Base-by-base conservation (phyloP, 2,329 filamentous ascomycete genomes). In the Stemphylium lycopersici region DNA sequence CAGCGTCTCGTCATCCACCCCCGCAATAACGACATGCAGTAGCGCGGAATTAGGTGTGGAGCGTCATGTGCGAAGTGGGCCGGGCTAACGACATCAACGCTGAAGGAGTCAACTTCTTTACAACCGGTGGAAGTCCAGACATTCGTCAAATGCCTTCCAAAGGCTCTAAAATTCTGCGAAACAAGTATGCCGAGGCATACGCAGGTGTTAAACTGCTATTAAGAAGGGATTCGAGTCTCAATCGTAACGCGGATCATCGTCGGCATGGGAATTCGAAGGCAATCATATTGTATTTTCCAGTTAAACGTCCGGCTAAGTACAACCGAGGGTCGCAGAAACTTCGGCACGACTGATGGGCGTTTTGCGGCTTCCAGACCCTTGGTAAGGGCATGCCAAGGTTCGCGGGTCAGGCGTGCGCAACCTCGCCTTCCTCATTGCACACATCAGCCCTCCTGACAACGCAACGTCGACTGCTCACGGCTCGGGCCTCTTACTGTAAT, bases 1-100 rank as follows among this genome's bases (percentile, higher is more conserved):
- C 2, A 41, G 44, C 34, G 34, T 33, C 34, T 54, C 58, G 56
- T 54, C 55, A 59, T 54, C 49, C 33, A 40, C 22, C 46, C 42
- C 49, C 49, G 41, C 33, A 59, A 59, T 52, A 53, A 56, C 56
- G 52, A 38, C 48, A 61, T 61, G 16, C 7, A 11, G 36, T 52
- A 54, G 43, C 24, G 24, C 41, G 29, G 26, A 31, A 26, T 34
- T 10, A 34, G 15, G 34, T 41, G 46, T 38, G 40, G 39, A 29
- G 29, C 20, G 34, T 12, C 6, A 33, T 6, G 26, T 20, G 15
- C 16, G 40, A 36, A 47, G 46, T 59, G 56, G 56, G 26, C 31
- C 37, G 16, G 26, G n/a, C 48, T 52, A 52, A 31, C 41, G 26
- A 38, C 32, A 33, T 43, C 38, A 47, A 34, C 33, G 18, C n/a